Evolutionary conservation across 805 yeast species (phyloP), one percentile per base, ranked within the genome.

Genomic region (Clavispora phyllophila): DNA sequence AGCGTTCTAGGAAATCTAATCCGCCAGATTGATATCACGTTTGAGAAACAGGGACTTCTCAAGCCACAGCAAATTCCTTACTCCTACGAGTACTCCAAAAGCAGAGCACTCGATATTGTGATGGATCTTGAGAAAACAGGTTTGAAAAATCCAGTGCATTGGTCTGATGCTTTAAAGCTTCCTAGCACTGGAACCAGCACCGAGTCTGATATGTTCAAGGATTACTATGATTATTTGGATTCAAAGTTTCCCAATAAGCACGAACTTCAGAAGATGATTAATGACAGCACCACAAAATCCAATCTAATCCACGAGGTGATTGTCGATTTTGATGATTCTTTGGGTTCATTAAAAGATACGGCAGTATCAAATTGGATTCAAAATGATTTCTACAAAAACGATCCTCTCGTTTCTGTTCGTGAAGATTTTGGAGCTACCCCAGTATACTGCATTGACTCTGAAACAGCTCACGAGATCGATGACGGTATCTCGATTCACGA

Each of bases 391-490:
- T 55, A 56, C 42, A 42, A 37, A 1, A 27, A 43, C 2, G 75
- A 70, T 44, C 71, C 72, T 0, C 42, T 62, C 39, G 42, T 44
- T 2, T 18, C 23, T 2, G 45, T 58, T 2, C 63, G 84, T 50
- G 49, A 50, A n/a, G 70, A 70, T 22, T 76, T 72, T 49, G 62
- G 62, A 0, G 63, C 71, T 36, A 55, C 74, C 10, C 73, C 77
- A 0, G 81, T 89, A 1, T 91, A 80, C 58, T 89, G 97, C 62
- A 87, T 91, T 45, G 99, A 93, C 63, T 73, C 83, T 3, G 77
- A 69, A 3, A 73, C 72, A 33, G 96, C 98, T 0, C 83, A 84
- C 51, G 98, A 93, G 61, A 84, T 93, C 45, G 99, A 91, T 61
- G 99, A 91, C 62, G 99, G 97, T 37, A 72, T 91, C 22, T 79